These are phyloP conservation scores for Vickermania spadyakhi DNA, from an alignment of 208 protist genomes.

Conservation along the genomic window DNA sequence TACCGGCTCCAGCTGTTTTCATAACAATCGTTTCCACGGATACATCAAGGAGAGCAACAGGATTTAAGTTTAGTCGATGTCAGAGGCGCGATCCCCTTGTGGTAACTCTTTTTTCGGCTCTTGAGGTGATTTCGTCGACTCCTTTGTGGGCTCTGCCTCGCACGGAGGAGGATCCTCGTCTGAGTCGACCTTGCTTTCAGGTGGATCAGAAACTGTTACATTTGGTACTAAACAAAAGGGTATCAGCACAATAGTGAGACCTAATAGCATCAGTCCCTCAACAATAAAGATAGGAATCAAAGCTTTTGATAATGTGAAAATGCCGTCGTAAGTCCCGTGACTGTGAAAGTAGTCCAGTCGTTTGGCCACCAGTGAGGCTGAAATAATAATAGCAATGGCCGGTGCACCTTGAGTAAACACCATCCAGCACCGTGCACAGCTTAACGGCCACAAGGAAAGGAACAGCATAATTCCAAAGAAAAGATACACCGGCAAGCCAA, in stretches of 20 bases:
- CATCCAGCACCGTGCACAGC: slow-evolving; percentile 5
- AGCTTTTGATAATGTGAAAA: slow-evolving; percentile 18
- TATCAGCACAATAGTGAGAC: background rate
- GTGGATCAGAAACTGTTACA: no score
- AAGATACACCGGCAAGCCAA: slow-evolving; percentile 44
- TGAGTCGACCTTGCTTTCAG: background rate
- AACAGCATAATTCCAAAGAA: no score
- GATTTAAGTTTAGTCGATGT: background rate
- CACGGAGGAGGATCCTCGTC: background rate
- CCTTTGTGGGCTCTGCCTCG: background rate
- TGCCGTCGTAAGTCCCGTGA: slow-evolving; percentile 16
- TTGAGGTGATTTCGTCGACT: background rate
- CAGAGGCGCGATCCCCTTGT: background rate
- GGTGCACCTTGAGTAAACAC: slow-evolving; percentile 7
- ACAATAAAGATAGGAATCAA: slow-evolving; percentile 49
- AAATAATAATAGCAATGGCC: slow-evolving; percentile 8
- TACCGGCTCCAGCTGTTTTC: no score
- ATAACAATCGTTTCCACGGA: no score
- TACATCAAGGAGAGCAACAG: no score
- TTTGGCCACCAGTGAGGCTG: slow-evolving; percentile 25
- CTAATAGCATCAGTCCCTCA: background rate
- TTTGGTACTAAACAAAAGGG: background rate
- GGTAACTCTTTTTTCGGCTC: background rate
- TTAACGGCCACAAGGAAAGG: slow-evolving; percentile 24
- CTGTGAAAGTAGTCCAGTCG: slow-evolving; percentile 42